Conservation (phyloP, 306 rosid species). For the Luffa acutangula region DNA sequence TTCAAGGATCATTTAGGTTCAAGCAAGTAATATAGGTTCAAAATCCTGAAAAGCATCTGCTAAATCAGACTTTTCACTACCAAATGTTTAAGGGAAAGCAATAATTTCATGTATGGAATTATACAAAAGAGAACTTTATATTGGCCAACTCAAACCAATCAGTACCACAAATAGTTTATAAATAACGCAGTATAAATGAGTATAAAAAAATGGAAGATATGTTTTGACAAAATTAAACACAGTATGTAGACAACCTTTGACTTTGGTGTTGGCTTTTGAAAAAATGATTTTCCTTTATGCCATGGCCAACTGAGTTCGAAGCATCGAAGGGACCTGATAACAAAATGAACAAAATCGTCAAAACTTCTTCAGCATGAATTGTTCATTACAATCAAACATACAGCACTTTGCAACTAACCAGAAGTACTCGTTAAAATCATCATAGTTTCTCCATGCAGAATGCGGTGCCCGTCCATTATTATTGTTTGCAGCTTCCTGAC, state of each 20-base stretch:
- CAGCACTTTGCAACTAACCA: slow-evolving; percentile 39
- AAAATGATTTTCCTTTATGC: slow-evolving; percentile 45
- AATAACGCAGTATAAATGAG: not conserved
- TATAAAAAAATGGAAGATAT: not conserved
- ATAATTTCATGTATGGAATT: not conserved
- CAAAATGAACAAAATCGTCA: not conserved
- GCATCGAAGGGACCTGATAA: slow-evolving; percentile 72
- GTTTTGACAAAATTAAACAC: not conserved
- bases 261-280: slow-evolving; percentile 56
- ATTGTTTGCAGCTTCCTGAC: slow-evolving; percentile 83
- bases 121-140: not conserved
- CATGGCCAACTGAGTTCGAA: slow-evolving; percentile 97
- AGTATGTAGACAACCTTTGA: slow-evolving; percentile 48
- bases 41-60: not conserved
- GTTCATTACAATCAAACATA: not conserved
- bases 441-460: slow-evolving; percentile 97
- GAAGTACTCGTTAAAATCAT: slow-evolving; percentile 88
- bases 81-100: not conserved
- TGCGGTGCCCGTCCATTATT: slow-evolving; percentile 82
- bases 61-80: not conserved
- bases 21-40: not conserved
- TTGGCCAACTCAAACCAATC: not conserved
- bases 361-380: not conserved
- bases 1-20: not conserved
- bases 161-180: not conserved